Evolutionary conservation across 306 rosid species (phyloP).

Genomic region (Herpetospermum pedunculosum): DNA sequence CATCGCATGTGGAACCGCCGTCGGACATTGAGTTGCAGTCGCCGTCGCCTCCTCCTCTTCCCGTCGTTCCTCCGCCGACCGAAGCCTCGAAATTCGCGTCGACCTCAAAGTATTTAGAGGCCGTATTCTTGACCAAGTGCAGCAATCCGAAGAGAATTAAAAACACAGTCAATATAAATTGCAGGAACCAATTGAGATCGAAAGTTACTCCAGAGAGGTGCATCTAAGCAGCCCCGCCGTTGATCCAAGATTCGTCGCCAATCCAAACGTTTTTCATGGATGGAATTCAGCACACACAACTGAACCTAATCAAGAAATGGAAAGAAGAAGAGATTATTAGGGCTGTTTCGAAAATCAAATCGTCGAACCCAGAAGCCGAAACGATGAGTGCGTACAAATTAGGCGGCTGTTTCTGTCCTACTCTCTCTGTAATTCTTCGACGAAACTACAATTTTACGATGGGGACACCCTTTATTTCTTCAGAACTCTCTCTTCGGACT

Average conservation of each 20-base stretch:
- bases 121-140: constrained; percentile 56
- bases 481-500: background rate
- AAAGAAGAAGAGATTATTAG: background rate
- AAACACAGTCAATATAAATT: constrained; percentile 35
- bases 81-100: constrained; percentile 59
- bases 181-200: constrained; percentile 89
- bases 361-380: background rate
- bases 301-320: no score
- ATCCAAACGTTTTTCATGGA: constrained; percentile 44
- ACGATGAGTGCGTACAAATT: constrained; percentile 12
- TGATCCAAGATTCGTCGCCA: constrained; percentile 21
- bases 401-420: background rate
- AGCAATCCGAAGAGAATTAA: constrained; percentile 41
- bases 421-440: background rate
- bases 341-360: background rate
- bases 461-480: background rate
- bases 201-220: constrained; percentile 56
- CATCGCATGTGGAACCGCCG: constrained; percentile 16
- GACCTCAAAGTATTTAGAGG: constrained; percentile 81
- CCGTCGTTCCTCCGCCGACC: background rate
- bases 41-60: constrained; percentile 17
- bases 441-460: background rate
- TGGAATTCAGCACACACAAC: background rate
- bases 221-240: constrained; percentile 52
- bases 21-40: constrained; percentile 49